phyloP scores from a whole-genome alignment of 1,284 basidiomycete genomes.

The Leccinum fuscescens region DNA sequence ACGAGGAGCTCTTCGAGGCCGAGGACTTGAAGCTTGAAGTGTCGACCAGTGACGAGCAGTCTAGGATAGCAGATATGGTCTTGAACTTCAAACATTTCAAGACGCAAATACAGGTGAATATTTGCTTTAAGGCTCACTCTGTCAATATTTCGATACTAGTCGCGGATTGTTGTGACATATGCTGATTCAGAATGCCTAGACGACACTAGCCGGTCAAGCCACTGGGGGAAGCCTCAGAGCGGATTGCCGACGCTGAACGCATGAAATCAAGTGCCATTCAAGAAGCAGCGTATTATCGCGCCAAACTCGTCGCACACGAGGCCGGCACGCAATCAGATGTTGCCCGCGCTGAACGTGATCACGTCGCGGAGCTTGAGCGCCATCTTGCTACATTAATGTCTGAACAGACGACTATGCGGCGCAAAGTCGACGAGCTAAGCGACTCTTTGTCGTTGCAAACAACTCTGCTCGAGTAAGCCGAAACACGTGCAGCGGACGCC shows the following conservation, averaged over 20 bases:
- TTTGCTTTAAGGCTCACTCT: conserved; percentile 2
- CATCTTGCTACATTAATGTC: conserved; percentile 58
- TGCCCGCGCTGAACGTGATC: conserved; percentile 77
- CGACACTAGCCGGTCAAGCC: conserved; percentile 72
- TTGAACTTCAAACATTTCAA: conserved; percentile 88
- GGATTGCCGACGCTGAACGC: conserved; percentile 79
- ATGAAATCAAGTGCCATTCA: conserved; percentile 80
- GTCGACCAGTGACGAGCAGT: conserved; percentile 35
- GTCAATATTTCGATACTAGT: neutral
- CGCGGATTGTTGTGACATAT: conserved; percentile 7
- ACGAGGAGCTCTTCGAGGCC: conserved; percentile 39
- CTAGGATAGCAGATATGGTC: conserved; percentile 69
- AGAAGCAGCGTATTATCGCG: conserved; percentile 95
- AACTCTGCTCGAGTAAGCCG: conserved; percentile 76
- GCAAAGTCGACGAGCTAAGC: conserved; percentile 69
- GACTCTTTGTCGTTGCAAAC: conserved; percentile 77
- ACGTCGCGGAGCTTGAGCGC: conserved; percentile 77
- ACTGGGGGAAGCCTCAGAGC: conserved; percentile 66
- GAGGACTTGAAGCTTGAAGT: conserved; percentile 41
- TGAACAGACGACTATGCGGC: conserved; percentile 59
- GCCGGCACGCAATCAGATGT: conserved; percentile 64
- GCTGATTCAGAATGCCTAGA: conserved; percentile 41
- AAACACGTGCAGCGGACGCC: conserved; percentile 80
- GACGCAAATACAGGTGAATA: conserved; percentile 80
- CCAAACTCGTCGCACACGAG: conserved; percentile 89